phyloP scores from a whole-genome alignment of 768 basidiomycete genomes.

The Pleurotus tuoliensis region DNA sequence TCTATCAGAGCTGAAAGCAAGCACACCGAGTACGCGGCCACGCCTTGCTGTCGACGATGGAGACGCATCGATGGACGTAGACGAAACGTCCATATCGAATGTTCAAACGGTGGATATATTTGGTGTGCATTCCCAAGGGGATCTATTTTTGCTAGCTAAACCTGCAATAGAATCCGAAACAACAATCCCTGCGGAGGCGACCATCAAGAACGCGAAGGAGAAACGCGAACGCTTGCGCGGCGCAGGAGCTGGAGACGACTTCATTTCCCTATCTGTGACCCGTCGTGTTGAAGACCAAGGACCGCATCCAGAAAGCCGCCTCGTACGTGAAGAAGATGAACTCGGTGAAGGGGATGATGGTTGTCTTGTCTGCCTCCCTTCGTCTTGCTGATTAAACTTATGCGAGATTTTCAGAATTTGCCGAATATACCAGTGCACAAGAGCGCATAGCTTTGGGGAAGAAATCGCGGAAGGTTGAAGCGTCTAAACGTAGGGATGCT shows the following conservation, averaged over 20 bases:
- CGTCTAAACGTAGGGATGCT: slow-evolving; percentile 56
- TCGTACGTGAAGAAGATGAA: slow-evolving; percentile 85
- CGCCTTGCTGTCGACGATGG: slow-evolving; percentile 32
- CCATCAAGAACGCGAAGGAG: slow-evolving; percentile 70
- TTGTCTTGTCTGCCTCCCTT: slow-evolving; percentile 25
- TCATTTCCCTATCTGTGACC: slow-evolving; percentile 71
- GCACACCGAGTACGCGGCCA: slow-evolving; percentile 57
- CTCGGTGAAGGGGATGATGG: slow-evolving; percentile 87
- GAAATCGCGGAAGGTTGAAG: slow-evolving; percentile 72
- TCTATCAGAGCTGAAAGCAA: slow-evolving; percentile 76
- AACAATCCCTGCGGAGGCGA: slow-evolving; percentile 65
- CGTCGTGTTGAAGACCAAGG: slow-evolving; percentile 51
- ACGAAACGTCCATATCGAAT: slow-evolving; percentile 32
- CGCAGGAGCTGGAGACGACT: slow-evolving; percentile 56
- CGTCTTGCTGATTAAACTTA: neutral
- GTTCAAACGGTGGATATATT: slow-evolving; percentile 24
- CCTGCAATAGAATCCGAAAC: slow-evolving; percentile 33
- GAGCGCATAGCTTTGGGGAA: slow-evolving; percentile 85
- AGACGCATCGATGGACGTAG: slow-evolving; percentile 48
- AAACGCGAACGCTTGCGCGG: slow-evolving; percentile 66
- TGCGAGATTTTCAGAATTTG: slow-evolving; percentile 53
- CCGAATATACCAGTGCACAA: slow-evolving; percentile 84
- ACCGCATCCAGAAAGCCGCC: slow-evolving; percentile 81
- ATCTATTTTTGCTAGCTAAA: slow-evolving; percentile 3
- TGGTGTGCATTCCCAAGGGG: slow-evolving; percentile 21